Percentiles rank a stretch among this genome's conserved stretches.
Conservation (phyloP, 805 yeast genomes). For the Wickerhamiella qilinensis region DNA sequence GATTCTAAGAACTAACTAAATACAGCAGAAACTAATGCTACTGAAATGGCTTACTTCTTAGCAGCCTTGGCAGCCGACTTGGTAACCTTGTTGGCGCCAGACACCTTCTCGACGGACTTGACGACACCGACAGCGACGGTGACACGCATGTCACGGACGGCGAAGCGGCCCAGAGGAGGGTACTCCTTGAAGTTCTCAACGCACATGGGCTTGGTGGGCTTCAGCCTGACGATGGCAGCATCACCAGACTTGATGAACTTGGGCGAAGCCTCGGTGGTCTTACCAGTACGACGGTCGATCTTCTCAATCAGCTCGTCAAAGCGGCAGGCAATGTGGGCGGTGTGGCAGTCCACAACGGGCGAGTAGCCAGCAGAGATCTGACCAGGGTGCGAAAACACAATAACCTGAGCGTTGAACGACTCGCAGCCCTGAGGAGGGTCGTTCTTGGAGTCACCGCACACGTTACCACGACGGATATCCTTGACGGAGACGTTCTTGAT, state of each 20-base stretch:
- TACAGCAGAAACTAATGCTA: background rate
- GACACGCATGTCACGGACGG: conserved; percentile 99
- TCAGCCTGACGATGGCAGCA: conserved; percentile 84
- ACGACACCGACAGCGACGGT: conserved; percentile 99
- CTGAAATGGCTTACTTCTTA: conserved; percentile 37
- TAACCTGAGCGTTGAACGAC: conserved; percentile 74
- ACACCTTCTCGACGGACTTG: conserved; percentile 83
- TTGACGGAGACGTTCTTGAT: conserved; percentile 80
- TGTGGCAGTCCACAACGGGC: conserved; percentile 86
- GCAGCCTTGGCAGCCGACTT: conserved; percentile 83
- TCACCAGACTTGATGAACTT: conserved; percentile 93
- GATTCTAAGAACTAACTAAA: background rate
- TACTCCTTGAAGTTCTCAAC: conserved; percentile 88
- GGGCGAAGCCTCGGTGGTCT: conserved; percentile 76
- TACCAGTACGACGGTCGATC: conserved; percentile 89
- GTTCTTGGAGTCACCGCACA: conserved; percentile 78
- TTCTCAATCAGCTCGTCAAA: conserved; percentile 64
- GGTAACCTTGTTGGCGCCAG: conserved; percentile 74
- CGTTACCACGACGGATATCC: conserved; percentile 88
- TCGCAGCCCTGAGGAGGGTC: conserved; percentile 71
- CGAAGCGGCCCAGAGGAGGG: conserved; percentile 96
- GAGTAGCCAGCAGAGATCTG: conserved; percentile 82
- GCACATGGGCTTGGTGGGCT: conserved; percentile 84
- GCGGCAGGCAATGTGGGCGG: conserved; percentile 85
- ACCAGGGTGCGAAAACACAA: conserved; percentile 84